A percentile compares a stretch with the other conserved stretches of the same genome.
These are phyloP conservation scores for Scheffersomyces stipitis DNA, from an alignment of 805 yeast genomes.

Conservation along the genomic window DNA sequence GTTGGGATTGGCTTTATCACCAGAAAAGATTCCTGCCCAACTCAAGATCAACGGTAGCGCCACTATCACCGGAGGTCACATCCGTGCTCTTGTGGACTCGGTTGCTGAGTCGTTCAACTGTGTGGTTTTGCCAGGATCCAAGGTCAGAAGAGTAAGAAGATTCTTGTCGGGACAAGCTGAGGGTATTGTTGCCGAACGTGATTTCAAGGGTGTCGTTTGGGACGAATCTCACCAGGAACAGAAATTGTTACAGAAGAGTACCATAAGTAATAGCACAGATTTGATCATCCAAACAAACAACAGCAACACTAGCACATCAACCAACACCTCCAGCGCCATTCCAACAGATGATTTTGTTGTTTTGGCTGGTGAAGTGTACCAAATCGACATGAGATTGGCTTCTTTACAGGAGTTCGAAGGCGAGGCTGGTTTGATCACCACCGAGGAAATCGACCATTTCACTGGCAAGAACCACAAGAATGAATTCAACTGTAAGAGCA, in stretches of 20 bases:
- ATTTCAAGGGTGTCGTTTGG: slow-evolving; percentile 91
- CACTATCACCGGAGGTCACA: slow-evolving; percentile 62
- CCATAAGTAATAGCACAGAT: slow-evolving; percentile 26
- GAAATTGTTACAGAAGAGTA: slow-evolving; percentile 44
- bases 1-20: slow-evolving; percentile 69
- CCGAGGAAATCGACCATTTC: slow-evolving; percentile 63
- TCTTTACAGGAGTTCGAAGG: slow-evolving; percentile 51
- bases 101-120: slow-evolving; percentile 84
- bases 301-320: slow-evolving; percentile 17
- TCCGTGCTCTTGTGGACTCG: slow-evolving; percentile 78
- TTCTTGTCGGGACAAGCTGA: slow-evolving; percentile 96
- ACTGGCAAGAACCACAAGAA: slow-evolving; percentile 61
- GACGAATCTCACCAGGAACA: slow-evolving; percentile 78
- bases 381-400: slow-evolving; percentile 79
- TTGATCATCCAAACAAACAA: slow-evolving; percentile 39
- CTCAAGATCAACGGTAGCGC: slow-evolving; percentile 38
- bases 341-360: slow-evolving; percentile 75
- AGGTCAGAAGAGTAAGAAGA: slow-evolving; percentile 87
- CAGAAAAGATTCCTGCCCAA: slow-evolving; percentile 68
- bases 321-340: slow-evolving; percentile 51
- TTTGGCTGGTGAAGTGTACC: slow-evolving; percentile 80
- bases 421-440: slow-evolving; percentile 69
- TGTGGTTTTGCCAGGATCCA: slow-evolving; percentile 87
- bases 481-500: slow-evolving; percentile 58
- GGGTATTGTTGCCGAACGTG: slow-evolving; percentile 87